Conservation (phyloP, 1,139 yeast genomes). For the Geotrichum reessii region DNA sequence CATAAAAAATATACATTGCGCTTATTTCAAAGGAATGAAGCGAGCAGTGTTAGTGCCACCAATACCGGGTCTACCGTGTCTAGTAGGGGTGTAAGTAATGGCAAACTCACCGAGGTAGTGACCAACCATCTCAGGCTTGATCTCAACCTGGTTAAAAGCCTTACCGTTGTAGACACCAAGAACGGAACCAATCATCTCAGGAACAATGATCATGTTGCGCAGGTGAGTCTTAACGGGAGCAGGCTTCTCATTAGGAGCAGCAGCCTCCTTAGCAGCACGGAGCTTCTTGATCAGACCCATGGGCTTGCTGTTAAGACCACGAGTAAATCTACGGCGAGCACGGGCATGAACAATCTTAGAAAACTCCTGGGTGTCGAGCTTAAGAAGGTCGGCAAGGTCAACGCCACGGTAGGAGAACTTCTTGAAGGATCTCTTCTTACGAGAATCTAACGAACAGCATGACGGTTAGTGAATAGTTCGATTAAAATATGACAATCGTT, state of each 20-base stretch:
- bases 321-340: constrained; percentile 98
- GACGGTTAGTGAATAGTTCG: neutral
- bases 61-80: constrained; percentile 98
- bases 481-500: no score
- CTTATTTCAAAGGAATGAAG: constrained; percentile 39
- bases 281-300: constrained; percentile 96
- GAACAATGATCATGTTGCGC: constrained; percentile 97
- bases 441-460: constrained; percentile 7
- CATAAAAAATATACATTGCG: constrained; percentile 4
- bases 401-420: constrained; percentile 99
- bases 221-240: constrained; percentile 97
- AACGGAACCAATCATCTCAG: constrained; percentile 99
- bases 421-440: constrained; percentile 86
- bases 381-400: constrained; percentile 90
- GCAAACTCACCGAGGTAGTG: constrained; percentile 99
- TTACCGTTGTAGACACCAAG: constrained; percentile 99
- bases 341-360: constrained; percentile 96
- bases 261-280: constrained; percentile 93
- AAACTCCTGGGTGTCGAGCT: constrained; percentile 94
- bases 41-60: constrained; percentile 70
- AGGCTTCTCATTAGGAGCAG: constrained; percentile 95
- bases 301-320: constrained; percentile 95
- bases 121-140: constrained; percentile 99
- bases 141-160: constrained; percentile 98
- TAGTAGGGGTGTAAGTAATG: constrained; percentile 98